phyloP scores from a whole-genome alignment of 2,329 filamentous ascomycete species.

The Neophaeococcomyces mojaviensis region DNA sequence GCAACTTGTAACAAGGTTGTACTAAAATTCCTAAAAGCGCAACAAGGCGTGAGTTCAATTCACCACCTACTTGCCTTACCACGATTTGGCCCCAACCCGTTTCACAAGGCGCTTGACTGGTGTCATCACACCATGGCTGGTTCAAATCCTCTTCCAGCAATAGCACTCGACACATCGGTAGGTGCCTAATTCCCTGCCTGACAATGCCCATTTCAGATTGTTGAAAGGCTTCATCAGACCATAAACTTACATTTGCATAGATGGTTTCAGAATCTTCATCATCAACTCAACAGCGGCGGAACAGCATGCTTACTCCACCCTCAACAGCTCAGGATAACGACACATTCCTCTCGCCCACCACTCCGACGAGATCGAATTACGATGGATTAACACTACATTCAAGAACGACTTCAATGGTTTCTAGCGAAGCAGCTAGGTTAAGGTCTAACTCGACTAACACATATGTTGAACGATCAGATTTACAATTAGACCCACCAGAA shows the following conservation, averaged over 20 bases:
- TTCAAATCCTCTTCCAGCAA: conserved; percentile 13
- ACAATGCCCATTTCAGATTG: background rate
- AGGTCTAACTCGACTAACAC: conserved; percentile 25
- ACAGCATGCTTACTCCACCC: conserved; percentile 21
- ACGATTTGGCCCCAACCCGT: conserved; percentile 1
- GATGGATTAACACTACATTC: conserved; percentile 39
- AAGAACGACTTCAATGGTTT: conserved; percentile 33
- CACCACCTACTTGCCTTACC: background rate
- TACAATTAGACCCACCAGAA: conserved; percentile 26
- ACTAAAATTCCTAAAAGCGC: too few relatives aligned
- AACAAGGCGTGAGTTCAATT: too few relatives aligned
- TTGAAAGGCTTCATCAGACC: conserved; percentile 11
- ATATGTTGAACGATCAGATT: conserved; percentile 8
- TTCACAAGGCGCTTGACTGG: background rate
- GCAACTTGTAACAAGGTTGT: too few relatives aligned
- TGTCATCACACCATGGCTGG: conserved; percentile 13
- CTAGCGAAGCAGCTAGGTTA: conserved; percentile 25
- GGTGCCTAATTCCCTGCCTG: conserved; percentile 1
- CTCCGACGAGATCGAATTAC: conserved; percentile 26
- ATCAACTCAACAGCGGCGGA: conserved; percentile 11
- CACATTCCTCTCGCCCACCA: conserved; percentile 25
- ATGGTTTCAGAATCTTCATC: conserved; percentile 8
- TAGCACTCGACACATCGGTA: conserved; percentile 22
- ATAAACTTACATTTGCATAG: conserved; percentile 11
- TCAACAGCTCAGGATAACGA: conserved; percentile 17